phyloP scores from a whole-genome alignment of 345 rosid genomes.

The Arabidopsis arenosa region DNA sequence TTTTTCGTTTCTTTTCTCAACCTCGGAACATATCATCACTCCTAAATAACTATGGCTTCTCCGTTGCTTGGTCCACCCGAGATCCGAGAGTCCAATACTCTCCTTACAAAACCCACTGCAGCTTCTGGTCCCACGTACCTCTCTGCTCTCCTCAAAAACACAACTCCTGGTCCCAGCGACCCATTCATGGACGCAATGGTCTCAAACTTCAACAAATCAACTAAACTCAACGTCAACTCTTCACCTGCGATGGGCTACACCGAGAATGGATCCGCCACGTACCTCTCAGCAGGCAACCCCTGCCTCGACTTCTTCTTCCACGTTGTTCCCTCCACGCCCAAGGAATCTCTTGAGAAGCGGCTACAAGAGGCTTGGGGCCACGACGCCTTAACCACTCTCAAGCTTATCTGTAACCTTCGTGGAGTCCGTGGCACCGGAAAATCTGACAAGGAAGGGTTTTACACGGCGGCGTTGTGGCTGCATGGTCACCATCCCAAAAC shows the following conservation, averaged over 20 bases:
- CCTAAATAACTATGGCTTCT: not conserved
- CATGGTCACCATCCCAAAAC: not conserved
- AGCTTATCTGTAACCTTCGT: constrained; percentile 3
- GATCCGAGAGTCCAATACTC: not conserved
- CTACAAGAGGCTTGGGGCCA: not conserved
- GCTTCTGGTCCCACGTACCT: not conserved
- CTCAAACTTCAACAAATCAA: not conserved
- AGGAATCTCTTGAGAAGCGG: not conserved
- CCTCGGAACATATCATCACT: too few species aligned
- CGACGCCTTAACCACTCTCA: not conserved
- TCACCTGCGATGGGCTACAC: not conserved
- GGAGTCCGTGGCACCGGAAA: constrained; percentile 1
- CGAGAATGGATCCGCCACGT: not conserved
- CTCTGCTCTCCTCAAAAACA: too few species aligned
- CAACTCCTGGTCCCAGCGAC: not conserved
- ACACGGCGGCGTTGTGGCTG: not conserved
- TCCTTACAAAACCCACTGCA: not conserved
- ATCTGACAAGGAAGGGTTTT: constrained; percentile 3
- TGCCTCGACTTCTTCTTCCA: constrained; percentile 1
- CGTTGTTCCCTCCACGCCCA: not conserved
- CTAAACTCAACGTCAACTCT: not conserved
- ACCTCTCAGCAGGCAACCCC: not conserved
- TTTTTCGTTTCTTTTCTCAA: too few species aligned
- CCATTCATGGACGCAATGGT: not conserved
- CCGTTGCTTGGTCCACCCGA: not conserved